Evolutionary conservation across 192 early-diverging fungal species (phyloP), one percentile per base, ranked within the genome.

Genomic region (Coemansia sp.): DNA sequence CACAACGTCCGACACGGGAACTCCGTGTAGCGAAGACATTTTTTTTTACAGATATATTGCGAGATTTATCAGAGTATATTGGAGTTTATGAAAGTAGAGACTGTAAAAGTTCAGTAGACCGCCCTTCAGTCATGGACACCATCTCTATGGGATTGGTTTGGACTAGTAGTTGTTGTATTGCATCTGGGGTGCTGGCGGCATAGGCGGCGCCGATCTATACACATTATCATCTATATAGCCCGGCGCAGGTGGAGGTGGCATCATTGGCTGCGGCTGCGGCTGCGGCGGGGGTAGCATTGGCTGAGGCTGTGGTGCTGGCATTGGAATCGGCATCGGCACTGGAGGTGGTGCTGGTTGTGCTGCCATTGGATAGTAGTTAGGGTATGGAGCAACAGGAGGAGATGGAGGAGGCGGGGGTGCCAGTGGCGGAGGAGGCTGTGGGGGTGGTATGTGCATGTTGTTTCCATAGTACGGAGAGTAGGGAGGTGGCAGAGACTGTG

Each of bases 1-100:
- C n/a, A 69, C 53, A 36, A 62, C 61, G 60, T 78, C 76, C 6
- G 76, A 57, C 0, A 45, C 70, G 35, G 57, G 48, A 16, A 63
- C 58, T 23, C 48, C 34, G 50, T 45, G 33, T 0, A 68, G 50
- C 0, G 61, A 56, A 31, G 61, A 64, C 69, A 70, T 71, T 43
- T n/a, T n/a, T n/a, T n/a, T n/a, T 31, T 31, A 31, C 4, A 31
- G 2, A 31, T 1, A 31, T 31, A 1, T 31, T 3, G 31, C 31
- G 1, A 55, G 55, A 10, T 42, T 16, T n/a, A 42, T 42, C 5
- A 42, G 39, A 16, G 16, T 42, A n/a, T 42, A 42, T 16, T 16
- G 39, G 16, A 16, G 16, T 14, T 14, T 16, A 14, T 42, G 3
- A 16, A 16, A 42, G 4, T 31, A 31, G 31, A 1, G 31, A 4